These are phyloP conservation scores for Trichosporon sp. DNA, from an alignment of 1,284 basidiomycete genomes.

Conservation along the genomic window DNA sequence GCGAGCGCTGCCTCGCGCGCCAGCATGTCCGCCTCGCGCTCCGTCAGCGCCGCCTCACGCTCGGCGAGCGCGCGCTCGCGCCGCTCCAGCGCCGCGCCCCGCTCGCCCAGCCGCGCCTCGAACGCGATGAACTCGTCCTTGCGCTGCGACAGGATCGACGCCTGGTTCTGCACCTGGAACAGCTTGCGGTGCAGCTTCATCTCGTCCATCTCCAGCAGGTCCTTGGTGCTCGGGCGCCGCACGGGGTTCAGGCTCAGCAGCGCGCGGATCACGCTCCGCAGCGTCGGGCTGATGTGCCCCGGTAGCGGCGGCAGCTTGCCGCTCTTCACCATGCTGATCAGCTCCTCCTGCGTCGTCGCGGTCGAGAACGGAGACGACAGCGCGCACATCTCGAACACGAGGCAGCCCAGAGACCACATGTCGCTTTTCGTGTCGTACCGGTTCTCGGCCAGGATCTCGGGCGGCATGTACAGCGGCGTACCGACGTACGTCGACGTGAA, in stretches of 20 bases:
- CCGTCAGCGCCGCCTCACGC: slow-evolving; percentile 17
- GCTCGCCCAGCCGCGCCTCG: slow-evolving; percentile 34
- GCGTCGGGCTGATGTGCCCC: slow-evolving; percentile 33
- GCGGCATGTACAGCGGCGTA: slow-evolving; percentile 98
- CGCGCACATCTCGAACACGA: slow-evolving; percentile 93
- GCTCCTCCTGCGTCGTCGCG: slow-evolving; percentile 47
- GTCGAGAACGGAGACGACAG: slow-evolving; percentile 57
- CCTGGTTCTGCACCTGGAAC: slow-evolving; percentile 48
- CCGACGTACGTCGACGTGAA: slow-evolving; percentile 97
- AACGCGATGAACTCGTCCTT: slow-evolving; percentile 56
- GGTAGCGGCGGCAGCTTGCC: slow-evolving; percentile 45
- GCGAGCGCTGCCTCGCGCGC: slow-evolving; percentile 64
- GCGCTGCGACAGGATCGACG: slow-evolving; percentile 32
- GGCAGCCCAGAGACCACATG: slow-evolving; percentile 95
- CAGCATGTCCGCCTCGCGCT: slow-evolving; percentile 53
- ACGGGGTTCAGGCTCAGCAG: slow-evolving; percentile 47
- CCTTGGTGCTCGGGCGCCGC: slow-evolving; percentile 44
- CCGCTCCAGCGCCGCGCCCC: slow-evolving; percentile 19
- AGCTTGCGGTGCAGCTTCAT: slow-evolving; percentile 48
- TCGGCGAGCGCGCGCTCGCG: slow-evolving; percentile 33
- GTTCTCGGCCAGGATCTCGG: slow-evolving; percentile 92
- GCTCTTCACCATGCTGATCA: slow-evolving; percentile 46
- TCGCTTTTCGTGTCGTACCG: slow-evolving; percentile 96
- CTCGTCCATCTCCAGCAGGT: slow-evolving; percentile 47
- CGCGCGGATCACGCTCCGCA: slow-evolving; percentile 39